Evolutionary conservation across 1,284 basidiomycete genomes (phyloP), one percentile per base, ranked within the genome.

Genomic region (Cutaneotrichosporon sp.): DNA sequence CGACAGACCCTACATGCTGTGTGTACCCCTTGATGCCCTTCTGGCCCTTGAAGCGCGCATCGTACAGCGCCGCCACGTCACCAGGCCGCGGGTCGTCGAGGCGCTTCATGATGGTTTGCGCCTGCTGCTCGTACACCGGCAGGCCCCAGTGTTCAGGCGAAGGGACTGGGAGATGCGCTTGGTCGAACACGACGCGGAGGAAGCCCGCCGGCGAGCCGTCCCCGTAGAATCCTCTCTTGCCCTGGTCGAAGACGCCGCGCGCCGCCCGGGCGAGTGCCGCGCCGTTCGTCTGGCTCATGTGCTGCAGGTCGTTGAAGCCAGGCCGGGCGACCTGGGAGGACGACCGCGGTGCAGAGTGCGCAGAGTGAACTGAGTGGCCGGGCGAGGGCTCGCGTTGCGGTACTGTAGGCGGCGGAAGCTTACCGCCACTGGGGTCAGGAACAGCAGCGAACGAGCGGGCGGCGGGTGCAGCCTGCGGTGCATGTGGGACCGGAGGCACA

Each of bases 31-130:
- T 85, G 58, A 96, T 77, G 0, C 82, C 83, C 78, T 92, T 95
- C 74, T 92, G 90, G 0, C 94, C 93, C 76, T 92, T 94, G 72
- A 97, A 83, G 76, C 87, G 89, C 60, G 90, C 90, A 61, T 91
- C 90, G 61, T 84, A 81, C 69, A 95, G 80, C 58, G 87, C 85
- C 49, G 92, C 84, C 6, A 97, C 81, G 79, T 97, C 93, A 1
- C 93, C 93, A 0, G 91, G 88, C 82, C 91, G 84, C 63, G 79
- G 78, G 72, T 94, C 92, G 72, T 88, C 89, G 49, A 84, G 82
- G 40, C 89, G 83, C 69, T 88, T 87, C 76, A 89, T 85, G 63
- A 93, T 88, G 2, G 87, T 83, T 0, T 73, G 70, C 0, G 85
- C 88, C 10, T 84, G 86, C 80, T 94, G 92, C 64, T 85, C 83